Conservation (phyloP, 768 basidiomycete genomes). For the Tylopilus sp. region DNA sequence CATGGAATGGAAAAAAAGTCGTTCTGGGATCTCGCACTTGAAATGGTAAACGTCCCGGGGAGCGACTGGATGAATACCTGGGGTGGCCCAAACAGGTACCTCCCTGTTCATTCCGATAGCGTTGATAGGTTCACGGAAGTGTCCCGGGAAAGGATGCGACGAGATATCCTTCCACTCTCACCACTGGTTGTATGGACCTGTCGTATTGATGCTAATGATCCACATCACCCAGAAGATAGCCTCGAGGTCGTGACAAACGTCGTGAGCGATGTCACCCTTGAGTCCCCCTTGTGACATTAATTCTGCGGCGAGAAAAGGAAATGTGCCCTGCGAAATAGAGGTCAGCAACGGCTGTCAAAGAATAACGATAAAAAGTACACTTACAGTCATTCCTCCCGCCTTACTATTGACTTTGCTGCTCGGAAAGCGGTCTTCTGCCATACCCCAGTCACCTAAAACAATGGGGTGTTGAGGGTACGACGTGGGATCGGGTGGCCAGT, state of each 20-base stretch:
- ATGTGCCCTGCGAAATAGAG: not conserved
- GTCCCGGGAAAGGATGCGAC: not conserved
- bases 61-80: not conserved
- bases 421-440: not conserved
- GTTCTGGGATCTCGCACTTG: not conserved
- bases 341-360: not conserved
- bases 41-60: not conserved
- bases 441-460: not conserved
- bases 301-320: not conserved
- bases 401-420: not conserved
- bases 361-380: not conserved
- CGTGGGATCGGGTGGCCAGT: not conserved
- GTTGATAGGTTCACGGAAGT: not conserved
- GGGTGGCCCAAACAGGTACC: not conserved
- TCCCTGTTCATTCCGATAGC: not conserved
- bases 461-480: not conserved
- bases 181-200: not conserved
- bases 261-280: not conserved
- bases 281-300: not conserved
- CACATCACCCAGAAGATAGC: not conserved
- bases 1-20: not conserved
- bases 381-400: not conserved
- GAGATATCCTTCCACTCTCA: not conserved
- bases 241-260: not conserved
- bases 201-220: not conserved